Base-by-base conservation (phyloP, 805 yeast species). In the Wickerhamomyces subpelliculosus region DNA sequence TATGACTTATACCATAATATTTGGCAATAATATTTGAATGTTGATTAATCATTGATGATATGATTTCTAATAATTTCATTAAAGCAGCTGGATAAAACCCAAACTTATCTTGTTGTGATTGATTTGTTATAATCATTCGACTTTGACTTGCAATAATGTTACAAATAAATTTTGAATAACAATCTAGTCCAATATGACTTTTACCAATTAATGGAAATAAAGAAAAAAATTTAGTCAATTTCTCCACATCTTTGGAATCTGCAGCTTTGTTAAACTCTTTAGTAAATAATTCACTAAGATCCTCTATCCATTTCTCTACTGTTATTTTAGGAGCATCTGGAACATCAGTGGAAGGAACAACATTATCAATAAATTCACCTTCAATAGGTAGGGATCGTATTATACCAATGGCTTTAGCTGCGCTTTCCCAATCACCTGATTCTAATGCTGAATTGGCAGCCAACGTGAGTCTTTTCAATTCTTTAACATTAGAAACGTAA, bases 151-250 rank as follows among this genome's bases (percentile, higher is more conserved):
- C 80, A 25, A 93, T 80, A 38, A 89, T 84, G 42, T 80, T 76
- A 57, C 96, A 84, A 32, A 93, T 84, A 57, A 90, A 93, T 51
- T 72, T 76, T 14, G 96, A 83, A 59, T 93, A 93, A 45, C 86
- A 78, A 29, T 74, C 75, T 31, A 93, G 62, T 0, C 98, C 98
- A 14, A 72, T 59, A 18, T 72, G 72, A 40, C 76, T 75, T 53
- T 81, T 75, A 8, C 85, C 85, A 29, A 93, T 80, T 38, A 89
- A 65, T 10, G 98, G 98, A 56, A 93, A 90, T 48, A 88, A 64
- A 50, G 84, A 83, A 64, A 90, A 93, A 56, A 79, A 85, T 39
- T 78, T 68, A 0, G 96, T 85, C 37, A 93, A 64, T 38, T 75
- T 68, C 32, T 74, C 78, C 39, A 85, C 85, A 48, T 86, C 78